Evolutionary conservation across 225 moss, liverwort and hornwort species (phyloP).

Genomic region (Physcomitrellopsis africana): DNA sequence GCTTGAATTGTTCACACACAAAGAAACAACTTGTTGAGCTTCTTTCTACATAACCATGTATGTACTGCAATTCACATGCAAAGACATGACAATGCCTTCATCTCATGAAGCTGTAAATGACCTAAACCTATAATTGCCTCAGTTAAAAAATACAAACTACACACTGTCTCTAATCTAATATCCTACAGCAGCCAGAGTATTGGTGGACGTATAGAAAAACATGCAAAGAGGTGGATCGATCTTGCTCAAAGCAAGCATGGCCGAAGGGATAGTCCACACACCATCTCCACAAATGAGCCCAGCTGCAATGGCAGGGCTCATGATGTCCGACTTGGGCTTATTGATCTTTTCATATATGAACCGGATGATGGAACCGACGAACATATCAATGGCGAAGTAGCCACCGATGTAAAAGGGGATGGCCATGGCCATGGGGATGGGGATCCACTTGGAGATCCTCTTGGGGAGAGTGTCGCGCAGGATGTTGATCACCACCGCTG

Average conservation of each 20-base stretch:
- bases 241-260: constrained; percentile 66
- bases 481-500: constrained; percentile 64
- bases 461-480: constrained; percentile 59
- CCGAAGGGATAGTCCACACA: constrained; percentile 84
- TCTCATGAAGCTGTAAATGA: not conserved
- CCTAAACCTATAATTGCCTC: constrained; percentile 26
- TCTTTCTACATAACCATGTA: constrained; percentile 4
- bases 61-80: constrained; percentile 29
- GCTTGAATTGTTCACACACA: not conserved
- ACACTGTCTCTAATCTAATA: not conserved
- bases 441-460: constrained; percentile 54
- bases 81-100: not conserved
- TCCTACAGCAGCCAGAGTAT: not conserved
- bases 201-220: constrained; percentile 60
- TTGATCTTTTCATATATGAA: constrained; percentile 73
- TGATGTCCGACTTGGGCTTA: constrained; percentile 60
- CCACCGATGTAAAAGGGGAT: constrained; percentile 94
- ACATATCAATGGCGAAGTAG: constrained; percentile 95
- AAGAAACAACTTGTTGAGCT: constrained; percentile 17
- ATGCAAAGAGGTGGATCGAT: constrained; percentile 89
- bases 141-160: constrained; percentile 3
- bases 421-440: constrained; percentile 97
- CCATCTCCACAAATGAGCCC: constrained; percentile 95
- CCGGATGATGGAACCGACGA: constrained; percentile 68
- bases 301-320: constrained; percentile 72